Evolutionary conservation across 257 asterid species (phyloP).

Genomic region (Handroanthus guayacan): DNA sequence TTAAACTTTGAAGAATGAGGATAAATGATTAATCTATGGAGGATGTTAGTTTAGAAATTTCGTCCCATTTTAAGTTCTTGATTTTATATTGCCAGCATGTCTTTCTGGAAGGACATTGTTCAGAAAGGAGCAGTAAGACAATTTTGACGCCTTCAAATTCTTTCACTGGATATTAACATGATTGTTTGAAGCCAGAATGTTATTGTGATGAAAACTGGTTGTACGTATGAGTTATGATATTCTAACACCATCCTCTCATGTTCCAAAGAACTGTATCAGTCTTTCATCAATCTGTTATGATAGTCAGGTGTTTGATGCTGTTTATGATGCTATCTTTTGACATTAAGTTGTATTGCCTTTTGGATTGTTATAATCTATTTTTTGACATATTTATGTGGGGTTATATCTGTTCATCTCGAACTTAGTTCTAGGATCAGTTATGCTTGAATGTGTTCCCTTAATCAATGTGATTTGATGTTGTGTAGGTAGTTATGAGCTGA

Average conservation of each 20-base stretch:
- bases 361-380: not conserved
- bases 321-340: not conserved
- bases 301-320: not conserved
- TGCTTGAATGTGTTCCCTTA: not conserved
- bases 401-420: constrained; percentile 4
- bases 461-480: constrained; percentile 17
- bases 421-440: not conserved
- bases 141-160: not conserved
- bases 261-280: not conserved
- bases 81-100: not conserved
- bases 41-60: constrained; percentile 5
- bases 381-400: not conserved
- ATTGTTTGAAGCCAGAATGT: not conserved
- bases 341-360: not conserved
- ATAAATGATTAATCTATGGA: not conserved
- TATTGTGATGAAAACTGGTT: not conserved
- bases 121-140: not conserved
- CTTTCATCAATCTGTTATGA: not conserved
- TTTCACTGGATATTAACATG: not conserved
- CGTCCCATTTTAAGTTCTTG: not conserved
- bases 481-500: constrained; percentile 18
- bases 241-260: not conserved
- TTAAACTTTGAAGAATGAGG: not conserved
- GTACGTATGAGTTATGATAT: not conserved
- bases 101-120: not conserved